Conservation (phyloP, 2,329 filamentous ascomycete species). For the Colletotrichum spaethianum region DNA sequence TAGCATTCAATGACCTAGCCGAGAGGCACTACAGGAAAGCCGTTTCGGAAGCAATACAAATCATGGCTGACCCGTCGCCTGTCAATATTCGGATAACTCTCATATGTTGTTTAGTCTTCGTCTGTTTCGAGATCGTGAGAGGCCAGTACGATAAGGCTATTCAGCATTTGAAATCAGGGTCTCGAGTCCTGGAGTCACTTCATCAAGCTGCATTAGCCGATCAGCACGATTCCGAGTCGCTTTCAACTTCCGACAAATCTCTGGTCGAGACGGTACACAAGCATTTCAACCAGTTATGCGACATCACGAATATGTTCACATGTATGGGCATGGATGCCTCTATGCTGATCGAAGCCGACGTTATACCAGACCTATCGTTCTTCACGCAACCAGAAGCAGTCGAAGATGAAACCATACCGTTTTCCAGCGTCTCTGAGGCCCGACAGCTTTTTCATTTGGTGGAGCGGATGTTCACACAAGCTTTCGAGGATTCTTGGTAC, state of each 20-base stretch:
- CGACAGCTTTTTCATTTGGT: constrained; percentile 14
- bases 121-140: constrained; percentile 31
- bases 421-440: constrained; percentile 24
- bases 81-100: constrained; percentile 34
- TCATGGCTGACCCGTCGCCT: constrained; percentile 34
- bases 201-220: constrained; percentile 19
- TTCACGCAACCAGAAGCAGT: constrained; percentile 8
- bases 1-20: constrained; percentile 17
- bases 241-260: not conserved
- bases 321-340: constrained; percentile 35
- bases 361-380: constrained; percentile 31
- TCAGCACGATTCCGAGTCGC: not conserved
- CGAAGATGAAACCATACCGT: not conserved
- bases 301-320: constrained; percentile 27
- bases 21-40: constrained; percentile 28
- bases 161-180: constrained; percentile 19
- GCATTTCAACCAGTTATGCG: constrained; percentile 30
- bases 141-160: constrained; percentile 31
- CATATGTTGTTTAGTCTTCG: constrained; percentile 30
- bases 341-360: constrained; percentile 21
- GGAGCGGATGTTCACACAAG: constrained; percentile 12
- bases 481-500: constrained; percentile 13
- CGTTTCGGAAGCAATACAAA: constrained; percentile 24
- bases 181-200: constrained; percentile 29
- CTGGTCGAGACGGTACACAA: constrained; percentile 25